Percentiles rank a stretch among this genome's conserved stretches.
phyloP scores from a whole-genome alignment of 2,329 filamentous ascomycete genomes.

The Monilinia fructicola region DNA sequence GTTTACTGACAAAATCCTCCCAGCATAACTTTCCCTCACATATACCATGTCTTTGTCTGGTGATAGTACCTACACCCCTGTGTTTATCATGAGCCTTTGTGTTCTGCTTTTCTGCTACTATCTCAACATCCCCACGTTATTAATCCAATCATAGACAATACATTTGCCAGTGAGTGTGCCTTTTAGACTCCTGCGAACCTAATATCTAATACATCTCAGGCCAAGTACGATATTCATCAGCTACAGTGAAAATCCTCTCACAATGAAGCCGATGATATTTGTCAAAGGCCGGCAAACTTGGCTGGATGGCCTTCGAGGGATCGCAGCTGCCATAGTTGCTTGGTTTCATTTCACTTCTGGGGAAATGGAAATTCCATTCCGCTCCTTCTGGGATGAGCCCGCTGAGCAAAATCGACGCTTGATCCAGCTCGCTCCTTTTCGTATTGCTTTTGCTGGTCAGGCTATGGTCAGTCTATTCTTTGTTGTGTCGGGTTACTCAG shows the following conservation, averaged over 20 bases:
- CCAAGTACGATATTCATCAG: neutral
- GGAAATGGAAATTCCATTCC: neutral
- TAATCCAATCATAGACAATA: neutral
- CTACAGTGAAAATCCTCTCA: neutral
- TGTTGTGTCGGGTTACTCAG: neutral
- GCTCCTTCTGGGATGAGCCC: neutral
- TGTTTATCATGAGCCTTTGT: neutral
- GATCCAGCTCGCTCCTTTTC: neutral
- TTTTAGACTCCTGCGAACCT: neutral
- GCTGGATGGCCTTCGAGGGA: no score
- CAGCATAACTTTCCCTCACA: neutral
- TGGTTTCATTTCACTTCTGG: neutral
- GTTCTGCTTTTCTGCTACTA: neutral
- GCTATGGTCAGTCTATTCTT: neutral
- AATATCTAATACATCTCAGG: neutral
- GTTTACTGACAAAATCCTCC: neutral
- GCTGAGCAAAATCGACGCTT: neutral
- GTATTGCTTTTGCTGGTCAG: neutral
- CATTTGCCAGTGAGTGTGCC: neutral
- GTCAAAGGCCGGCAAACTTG: no score
- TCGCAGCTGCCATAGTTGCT: neutral
- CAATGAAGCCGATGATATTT: neutral
- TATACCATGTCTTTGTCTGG: neutral
- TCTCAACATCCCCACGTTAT: neutral
- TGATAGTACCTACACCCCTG: neutral